phyloP scores from a whole-genome alignment of 1,284 basidiomycete species.

The Fomitopsis palustris region DNA sequence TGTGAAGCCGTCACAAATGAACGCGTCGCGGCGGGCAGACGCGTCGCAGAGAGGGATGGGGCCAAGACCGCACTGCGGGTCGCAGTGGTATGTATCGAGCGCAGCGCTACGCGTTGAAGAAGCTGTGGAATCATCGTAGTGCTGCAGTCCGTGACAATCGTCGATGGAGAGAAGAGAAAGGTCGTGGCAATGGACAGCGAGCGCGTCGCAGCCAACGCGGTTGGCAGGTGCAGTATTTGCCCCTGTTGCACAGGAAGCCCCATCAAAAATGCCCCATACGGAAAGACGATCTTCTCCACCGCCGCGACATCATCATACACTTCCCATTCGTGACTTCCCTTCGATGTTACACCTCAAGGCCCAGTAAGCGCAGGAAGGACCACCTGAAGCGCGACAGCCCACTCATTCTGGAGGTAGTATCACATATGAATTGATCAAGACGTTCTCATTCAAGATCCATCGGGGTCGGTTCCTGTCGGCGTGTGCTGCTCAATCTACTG shows the following conservation, averaged over 20 bases:
- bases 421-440: too few relatives aligned
- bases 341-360: too few relatives aligned
- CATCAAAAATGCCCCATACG: conserved; percentile 3
- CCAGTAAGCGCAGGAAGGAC: too few relatives aligned
- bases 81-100: not conserved
- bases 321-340: too few relatives aligned
- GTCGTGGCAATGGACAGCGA: too few relatives aligned
- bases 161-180: not conserved
- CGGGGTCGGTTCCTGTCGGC: too few relatives aligned
- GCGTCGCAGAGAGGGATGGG: not conserved
- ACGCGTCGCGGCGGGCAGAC: conserved; percentile 1
- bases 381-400: too few relatives aligned
- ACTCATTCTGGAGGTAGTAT: too few relatives aligned
- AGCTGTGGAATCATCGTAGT: conserved; percentile 8
- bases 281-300: not conserved
- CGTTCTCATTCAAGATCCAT: too few relatives aligned
- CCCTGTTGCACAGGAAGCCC: conserved; percentile 4
- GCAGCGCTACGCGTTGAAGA: conserved; percentile 7
- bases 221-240: not conserved
- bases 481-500: too few relatives aligned
- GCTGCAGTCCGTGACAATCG: not conserved
- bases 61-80: not conserved
- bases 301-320: too few relatives aligned
- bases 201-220: not conserved
- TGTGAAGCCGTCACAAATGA: conserved; percentile 2